A percentile compares a stretch with the other conserved stretches of the same genome.
Evolutionary conservation across 352 stramenopile genomes (phyloP).

Genomic region (Globisporangium alternatum): DNA sequence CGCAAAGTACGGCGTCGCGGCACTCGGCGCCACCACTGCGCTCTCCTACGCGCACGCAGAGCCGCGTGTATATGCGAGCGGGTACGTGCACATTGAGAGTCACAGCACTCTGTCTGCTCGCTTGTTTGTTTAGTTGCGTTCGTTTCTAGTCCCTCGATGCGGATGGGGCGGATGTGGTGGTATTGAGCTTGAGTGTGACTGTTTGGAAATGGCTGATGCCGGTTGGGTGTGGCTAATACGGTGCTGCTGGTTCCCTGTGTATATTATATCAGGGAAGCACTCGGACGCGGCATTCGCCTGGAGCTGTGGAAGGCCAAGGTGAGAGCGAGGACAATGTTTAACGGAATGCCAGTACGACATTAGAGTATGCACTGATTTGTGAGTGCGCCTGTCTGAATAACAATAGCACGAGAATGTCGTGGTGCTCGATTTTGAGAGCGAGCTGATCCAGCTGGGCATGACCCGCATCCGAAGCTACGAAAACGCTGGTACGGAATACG

Average conservation of each 20-base stretch:
- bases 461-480: constrained; percentile 75
- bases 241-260: not conserved
- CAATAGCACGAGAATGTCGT: constrained; percentile 83
- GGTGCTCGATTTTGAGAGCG: constrained; percentile 80
- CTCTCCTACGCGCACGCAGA: constrained; percentile 36
- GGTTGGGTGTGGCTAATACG: not conserved
- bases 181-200: not conserved
- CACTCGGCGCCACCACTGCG: constrained; percentile 33
- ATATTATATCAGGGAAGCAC: constrained; percentile 48
- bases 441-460: constrained; percentile 82
- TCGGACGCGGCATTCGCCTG: constrained; percentile 74
- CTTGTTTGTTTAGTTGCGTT: constrained; percentile 6
- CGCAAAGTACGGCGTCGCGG: constrained; percentile 31
- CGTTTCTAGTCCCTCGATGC: not conserved
- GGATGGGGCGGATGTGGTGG: not conserved
- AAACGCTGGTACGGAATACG: constrained; percentile 41
- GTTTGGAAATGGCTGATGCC: not conserved
- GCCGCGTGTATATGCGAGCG: constrained; percentile 66
- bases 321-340: not conserved
- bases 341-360: too few relatives aligned
- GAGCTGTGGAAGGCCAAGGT: constrained; percentile 88
- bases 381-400: not conserved
- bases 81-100: constrained; percentile 24
- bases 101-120: not conserved
- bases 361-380: too few relatives aligned